Percentiles rank a stretch among this genome's conserved stretches.
phyloP scores from a whole-genome alignment of 2,329 filamentous ascomycete species.

The Calonectria pauciramosa region DNA sequence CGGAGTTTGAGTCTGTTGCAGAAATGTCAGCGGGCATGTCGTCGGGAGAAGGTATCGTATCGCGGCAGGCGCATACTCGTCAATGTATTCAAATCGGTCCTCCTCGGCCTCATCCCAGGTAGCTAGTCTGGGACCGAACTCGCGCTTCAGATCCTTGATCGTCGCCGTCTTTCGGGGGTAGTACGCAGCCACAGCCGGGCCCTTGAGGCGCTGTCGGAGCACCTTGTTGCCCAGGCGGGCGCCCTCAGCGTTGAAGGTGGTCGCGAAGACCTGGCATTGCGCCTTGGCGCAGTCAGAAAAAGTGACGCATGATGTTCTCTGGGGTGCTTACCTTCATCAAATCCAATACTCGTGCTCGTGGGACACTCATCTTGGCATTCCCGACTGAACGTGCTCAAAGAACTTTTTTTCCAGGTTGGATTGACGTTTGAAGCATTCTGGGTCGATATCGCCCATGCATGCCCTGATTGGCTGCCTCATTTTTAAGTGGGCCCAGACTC shows the following conservation, averaged over 20 bases:
- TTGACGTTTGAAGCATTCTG: constrained; percentile 44
- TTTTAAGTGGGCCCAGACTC: constrained; percentile 12
- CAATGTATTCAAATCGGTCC: constrained; percentile 82
- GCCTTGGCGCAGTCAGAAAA: constrained; percentile 65
- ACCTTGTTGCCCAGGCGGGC: constrained; percentile 91
- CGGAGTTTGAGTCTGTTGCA: constrained; percentile 75
- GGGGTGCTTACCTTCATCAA: constrained; percentile 78
- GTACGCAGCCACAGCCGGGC: constrained; percentile 87
- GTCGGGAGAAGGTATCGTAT: neutral
- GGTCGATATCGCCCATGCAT: constrained; percentile 33
- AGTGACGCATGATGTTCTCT: neutral
- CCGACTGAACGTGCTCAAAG: constrained; percentile 38
- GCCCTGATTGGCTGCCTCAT: constrained; percentile 36
- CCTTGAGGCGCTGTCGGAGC: constrained; percentile 87
- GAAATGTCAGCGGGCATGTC: constrained; percentile 46
- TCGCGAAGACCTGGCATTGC: constrained; percentile 93
- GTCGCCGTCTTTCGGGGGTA: constrained; percentile 84
- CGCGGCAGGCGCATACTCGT: constrained; percentile 63
- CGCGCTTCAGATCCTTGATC: constrained; percentile 79
- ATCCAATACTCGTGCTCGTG: constrained; percentile 74
- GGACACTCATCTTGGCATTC: constrained; percentile 70
- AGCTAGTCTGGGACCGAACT: constrained; percentile 75
- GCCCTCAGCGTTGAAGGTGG: constrained; percentile 88
- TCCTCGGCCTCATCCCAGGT: constrained; percentile 83
- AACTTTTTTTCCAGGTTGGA: constrained; percentile 47